Evolutionary conservation across 2,329 filamentous ascomycete genomes (phyloP), one percentile per base, ranked within the genome.

Genomic region (Septoria linicola): DNA sequence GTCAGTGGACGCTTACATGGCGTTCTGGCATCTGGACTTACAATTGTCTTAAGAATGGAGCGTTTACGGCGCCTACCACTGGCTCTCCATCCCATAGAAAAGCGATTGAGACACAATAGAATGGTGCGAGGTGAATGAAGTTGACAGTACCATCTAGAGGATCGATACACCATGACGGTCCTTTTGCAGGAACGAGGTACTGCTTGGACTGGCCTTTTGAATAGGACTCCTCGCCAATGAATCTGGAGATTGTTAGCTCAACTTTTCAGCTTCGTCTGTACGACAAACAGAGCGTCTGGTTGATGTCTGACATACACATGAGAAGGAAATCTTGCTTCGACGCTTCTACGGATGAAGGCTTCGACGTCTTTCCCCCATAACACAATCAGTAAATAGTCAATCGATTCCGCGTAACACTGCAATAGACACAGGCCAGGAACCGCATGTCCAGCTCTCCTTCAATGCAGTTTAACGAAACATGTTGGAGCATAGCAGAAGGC

Each of bases 111-210:
- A 90, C 83, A 68, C 87, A 90, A 71, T 88, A 89, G 83, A 89
- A 88, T 52, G 85, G 85, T 64, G 88, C 89, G 4, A 88, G 77
- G 67, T 90, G 87, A 23, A 86, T 88, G 71, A 87, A 90, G 73
- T 90, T 90, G 53, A 90, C 85, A 2, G 87, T 90, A 36, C 85
- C 86, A 63, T 90, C 87, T 21, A 90, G 76, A 8, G 87, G 87
- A 68, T 91, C 87, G 34, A 90, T 48, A 43, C 84, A 82, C 87
- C 87, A 90, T 25, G 87, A 89, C 36, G 86, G 86, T 0, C 71
- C 70, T 35, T 78, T 66, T 39, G 72, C 73, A 54, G 56, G 58
- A 19, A 90, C 82, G 4, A 89, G 77, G 63, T 89, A 90, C 39
- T 82, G 75, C 61, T 83, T 81, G 0, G 84, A 83, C 20, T 79